phyloP scores from a whole-genome alignment of 2,329 filamentous ascomycete genomes.

The Botrytis elliptica region DNA sequence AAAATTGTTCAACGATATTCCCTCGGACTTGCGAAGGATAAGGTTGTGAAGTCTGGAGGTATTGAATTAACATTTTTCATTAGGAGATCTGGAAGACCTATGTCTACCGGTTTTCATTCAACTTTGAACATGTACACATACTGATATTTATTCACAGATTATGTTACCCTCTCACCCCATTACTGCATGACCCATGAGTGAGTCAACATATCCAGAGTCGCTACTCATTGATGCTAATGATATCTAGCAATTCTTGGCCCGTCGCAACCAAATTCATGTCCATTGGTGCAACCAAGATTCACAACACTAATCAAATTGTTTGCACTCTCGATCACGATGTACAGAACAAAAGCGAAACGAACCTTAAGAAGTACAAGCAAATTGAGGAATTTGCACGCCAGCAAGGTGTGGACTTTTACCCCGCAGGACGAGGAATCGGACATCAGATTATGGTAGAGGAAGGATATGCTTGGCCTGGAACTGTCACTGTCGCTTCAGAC shows the following conservation, averaged over 20 bases:
- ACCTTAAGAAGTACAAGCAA: slow-evolving; percentile 77
- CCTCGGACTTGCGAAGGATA: slow-evolving; percentile 71
- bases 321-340: slow-evolving; percentile 88
- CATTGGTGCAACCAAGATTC: slow-evolving; percentile 73
- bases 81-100: neutral
- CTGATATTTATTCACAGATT: slow-evolving; percentile 53
- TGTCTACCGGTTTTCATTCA: neutral
- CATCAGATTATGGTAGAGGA: slow-evolving; percentile 93
- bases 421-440: slow-evolving; percentile 76
- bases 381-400: slow-evolving; percentile 80
- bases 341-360: slow-evolving; percentile 75
- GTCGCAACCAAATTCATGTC: slow-evolving; percentile 77
- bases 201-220: neutral
- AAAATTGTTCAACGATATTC: slow-evolving; percentile 87
- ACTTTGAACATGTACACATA: no score
- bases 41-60: slow-evolving; percentile 67
- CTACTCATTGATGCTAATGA: slow-evolving; percentile 54
- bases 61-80: neutral
- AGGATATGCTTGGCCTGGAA: slow-evolving; percentile 81
- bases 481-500: slow-evolving; percentile 75
- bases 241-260: slow-evolving; percentile 63
- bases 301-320: slow-evolving; percentile 71
- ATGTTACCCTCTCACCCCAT: slow-evolving; percentile 71
- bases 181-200: slow-evolving; percentile 65
- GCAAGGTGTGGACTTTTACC: slow-evolving; percentile 76